Percentiles rank a stretch among this genome's conserved stretches.
Conservation (phyloP, 805 yeast genomes). For the Maudiozyma bulderi region DNA sequence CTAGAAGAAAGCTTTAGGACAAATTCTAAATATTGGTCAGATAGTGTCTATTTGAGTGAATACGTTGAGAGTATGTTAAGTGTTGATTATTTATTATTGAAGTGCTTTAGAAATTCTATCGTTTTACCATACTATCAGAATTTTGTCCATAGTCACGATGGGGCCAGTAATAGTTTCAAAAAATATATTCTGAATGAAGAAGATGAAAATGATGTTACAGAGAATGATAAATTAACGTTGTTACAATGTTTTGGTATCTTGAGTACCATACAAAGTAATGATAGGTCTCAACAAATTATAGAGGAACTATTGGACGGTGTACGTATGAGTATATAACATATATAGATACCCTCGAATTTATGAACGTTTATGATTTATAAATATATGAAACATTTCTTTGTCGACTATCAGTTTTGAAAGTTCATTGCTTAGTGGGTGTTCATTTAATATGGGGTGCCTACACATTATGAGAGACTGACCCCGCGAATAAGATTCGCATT, state of each 20-base stretch:
- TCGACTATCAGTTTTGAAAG: not conserved
- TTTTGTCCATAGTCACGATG: constrained; percentile 27
- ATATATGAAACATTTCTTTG: not conserved
- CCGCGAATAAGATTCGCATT: too few relatives aligned
- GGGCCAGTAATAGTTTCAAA: constrained; percentile 27
- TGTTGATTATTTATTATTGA: constrained; percentile 33
- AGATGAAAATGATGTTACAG: constrained; percentile 35
- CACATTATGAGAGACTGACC: too few relatives aligned
- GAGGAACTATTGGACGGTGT: constrained; percentile 39
- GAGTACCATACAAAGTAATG: constrained; percentile 42
- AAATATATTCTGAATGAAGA: constrained; percentile 28
- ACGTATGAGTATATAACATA: constrained; percentile 26
- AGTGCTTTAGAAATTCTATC: constrained; percentile 43
- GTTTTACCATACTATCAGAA: constrained; percentile 45
- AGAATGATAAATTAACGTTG: constrained; percentile 34
- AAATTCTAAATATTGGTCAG: constrained; percentile 25
- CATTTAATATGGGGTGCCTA: too few relatives aligned
- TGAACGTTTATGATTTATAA: not conserved
- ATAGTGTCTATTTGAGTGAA: constrained; percentile 7
- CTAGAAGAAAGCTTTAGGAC: constrained; percentile 28
- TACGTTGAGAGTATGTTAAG: constrained; percentile 14
- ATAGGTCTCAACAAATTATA: constrained; percentile 49
- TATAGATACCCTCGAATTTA: not conserved
- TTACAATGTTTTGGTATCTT: constrained; percentile 57
- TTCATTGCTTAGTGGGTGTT: too few relatives aligned